Conservation (phyloP, 805 yeast species). For the Barnettozyma populi region DNA sequence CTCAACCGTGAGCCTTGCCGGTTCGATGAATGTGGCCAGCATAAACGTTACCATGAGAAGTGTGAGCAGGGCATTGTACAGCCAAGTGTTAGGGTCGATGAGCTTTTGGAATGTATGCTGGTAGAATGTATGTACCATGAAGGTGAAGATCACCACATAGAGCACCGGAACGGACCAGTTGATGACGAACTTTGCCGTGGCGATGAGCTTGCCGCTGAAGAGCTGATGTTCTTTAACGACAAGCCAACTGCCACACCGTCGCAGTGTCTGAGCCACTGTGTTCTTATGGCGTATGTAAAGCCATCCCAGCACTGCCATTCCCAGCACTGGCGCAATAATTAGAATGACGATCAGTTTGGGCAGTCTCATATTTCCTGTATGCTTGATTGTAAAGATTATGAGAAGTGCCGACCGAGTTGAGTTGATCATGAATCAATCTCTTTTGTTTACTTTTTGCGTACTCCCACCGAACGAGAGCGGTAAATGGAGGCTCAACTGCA, state of each 20-base stretch:
- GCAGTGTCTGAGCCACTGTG: not conserved
- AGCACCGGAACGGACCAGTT: slow-evolving; percentile 20
- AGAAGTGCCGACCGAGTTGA: not conserved
- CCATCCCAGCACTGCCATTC: not conserved
- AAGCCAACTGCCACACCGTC: not conserved
- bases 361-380: not conserved
- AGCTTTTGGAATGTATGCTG: slow-evolving; percentile 10
- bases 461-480: not conserved
- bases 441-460: no score
- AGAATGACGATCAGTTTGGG: not conserved
- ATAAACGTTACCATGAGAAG: slow-evolving; percentile 11
- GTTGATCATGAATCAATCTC: not conserved
- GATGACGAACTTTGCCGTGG: not conserved
- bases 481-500: not conserved
- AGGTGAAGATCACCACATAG: slow-evolving; percentile 11
- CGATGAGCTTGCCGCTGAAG: slow-evolving; percentile 16
- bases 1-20: slow-evolving; percentile 3
- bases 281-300: not conserved
- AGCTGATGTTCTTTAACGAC: slow-evolving; percentile 6
- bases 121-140: slow-evolving; percentile 16
- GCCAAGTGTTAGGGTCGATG: slow-evolving; percentile 12
- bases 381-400: no score
- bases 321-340: not conserved
- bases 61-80: slow-evolving; percentile 12
- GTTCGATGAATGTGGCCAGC: slow-evolving; percentile 11